Conservation (phyloP, 805 yeast species). For the Myxozyma melibiosi region DNA sequence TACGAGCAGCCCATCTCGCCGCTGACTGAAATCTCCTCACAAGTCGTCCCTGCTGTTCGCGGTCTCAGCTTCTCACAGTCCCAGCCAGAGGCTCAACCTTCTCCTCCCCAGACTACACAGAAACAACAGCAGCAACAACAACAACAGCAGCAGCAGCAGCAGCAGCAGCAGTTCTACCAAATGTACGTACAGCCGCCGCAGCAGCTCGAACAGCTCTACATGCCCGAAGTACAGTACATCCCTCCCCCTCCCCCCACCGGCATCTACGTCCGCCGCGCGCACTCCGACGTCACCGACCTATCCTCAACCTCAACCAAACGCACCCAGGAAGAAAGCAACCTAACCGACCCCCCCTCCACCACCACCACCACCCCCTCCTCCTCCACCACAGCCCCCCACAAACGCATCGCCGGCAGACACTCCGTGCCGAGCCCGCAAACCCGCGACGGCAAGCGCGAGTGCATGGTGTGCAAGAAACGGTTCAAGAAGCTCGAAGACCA, state of each 20-base stretch:
- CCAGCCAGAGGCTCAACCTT: neutral
- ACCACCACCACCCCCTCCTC: neutral
- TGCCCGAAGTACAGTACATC: too few relatives aligned
- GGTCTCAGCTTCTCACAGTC: too few relatives aligned
- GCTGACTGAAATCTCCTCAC: neutral
- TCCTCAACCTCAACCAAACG: neutral
- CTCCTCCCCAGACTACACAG: neutral
- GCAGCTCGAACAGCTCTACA: neutral
- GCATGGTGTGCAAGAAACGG: constrained; percentile 23
- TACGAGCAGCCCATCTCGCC: constrained; percentile 13
- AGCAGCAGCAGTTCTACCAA: constrained; percentile 3
- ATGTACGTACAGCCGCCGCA: neutral
- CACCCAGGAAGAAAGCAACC: neutral
- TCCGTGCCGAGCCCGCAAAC: neutral
- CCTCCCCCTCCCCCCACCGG: neutral
- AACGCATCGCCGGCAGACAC: neutral
- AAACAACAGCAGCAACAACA: constrained; percentile 10
- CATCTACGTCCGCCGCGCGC: constrained; percentile 6
- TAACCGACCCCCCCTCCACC: neutral
- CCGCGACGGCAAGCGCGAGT: constrained; percentile 22
- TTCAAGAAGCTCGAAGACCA: constrained; percentile 29
- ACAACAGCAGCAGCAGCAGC: constrained; percentile 4
- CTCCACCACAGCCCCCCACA: neutral
- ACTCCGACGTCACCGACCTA: constrained; percentile 16
- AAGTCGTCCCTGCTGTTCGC: too few relatives aligned